Conservation (phyloP, 2,329 filamentous ascomycete genomes). For the Aspergillus pseudoterreus region DNA sequence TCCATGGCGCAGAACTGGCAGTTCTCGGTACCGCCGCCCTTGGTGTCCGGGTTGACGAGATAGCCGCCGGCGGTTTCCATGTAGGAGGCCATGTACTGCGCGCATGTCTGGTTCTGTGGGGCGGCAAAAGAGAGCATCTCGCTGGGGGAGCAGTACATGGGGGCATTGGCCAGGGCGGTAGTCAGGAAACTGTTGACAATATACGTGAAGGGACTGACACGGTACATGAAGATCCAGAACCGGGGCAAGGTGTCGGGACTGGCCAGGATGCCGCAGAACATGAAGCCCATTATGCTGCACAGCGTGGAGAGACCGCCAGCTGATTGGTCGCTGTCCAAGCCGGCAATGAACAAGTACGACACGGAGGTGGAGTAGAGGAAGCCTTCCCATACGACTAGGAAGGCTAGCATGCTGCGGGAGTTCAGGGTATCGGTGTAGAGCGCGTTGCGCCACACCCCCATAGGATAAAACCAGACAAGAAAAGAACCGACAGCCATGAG, state of each 20-base stretch:
- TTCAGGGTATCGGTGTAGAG: conserved; percentile 27
- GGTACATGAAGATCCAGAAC: conserved; percentile 17
- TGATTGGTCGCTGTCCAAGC: neutral
- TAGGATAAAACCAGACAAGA: conserved; percentile 62
- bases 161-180: neutral
- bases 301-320: conserved; percentile 1
- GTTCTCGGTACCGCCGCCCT: neutral
- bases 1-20: conserved; percentile 6
- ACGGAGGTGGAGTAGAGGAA: conserved; percentile 67
- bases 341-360: conserved; percentile 65
- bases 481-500: conserved; percentile 56
- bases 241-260: conserved; percentile 5
- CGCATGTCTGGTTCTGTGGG: conserved; percentile 4
- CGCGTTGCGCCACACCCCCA: conserved; percentile 39
- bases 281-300: conserved; percentile 2
- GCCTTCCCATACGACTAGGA: conserved; percentile 61
- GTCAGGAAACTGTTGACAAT: conserved; percentile 13
- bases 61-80: neutral
- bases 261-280: conserved; percentile 11
- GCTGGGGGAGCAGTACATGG: conserved; percentile 1
- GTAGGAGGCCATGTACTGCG: conserved; percentile 2
- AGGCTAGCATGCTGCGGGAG: conserved; percentile 58
- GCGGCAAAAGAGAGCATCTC: conserved; percentile 4
- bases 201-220: conserved; percentile 16
- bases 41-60: conserved; percentile 1